A percentile compares a stretch with the other conserved stretches of the same genome.
phyloP scores from a whole-genome alignment of 306 rosid genomes.

The Fagus crenata region DNA sequence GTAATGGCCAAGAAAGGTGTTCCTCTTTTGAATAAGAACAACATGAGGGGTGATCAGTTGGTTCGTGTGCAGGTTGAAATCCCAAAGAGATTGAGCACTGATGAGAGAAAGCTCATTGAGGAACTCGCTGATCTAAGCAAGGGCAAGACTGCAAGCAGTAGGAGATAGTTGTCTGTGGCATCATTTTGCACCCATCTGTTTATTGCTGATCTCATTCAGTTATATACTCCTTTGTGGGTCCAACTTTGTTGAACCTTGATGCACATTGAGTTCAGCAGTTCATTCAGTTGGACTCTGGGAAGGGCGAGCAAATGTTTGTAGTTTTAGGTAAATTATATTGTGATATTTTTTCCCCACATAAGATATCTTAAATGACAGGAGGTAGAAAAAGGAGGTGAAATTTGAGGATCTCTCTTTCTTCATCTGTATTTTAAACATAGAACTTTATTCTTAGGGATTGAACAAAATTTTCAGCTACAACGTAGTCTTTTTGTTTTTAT shows the following conservation, averaged over 20 bases:
- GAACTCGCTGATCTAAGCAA: constrained; percentile 91
- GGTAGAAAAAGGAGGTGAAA: constrained; percentile 16
- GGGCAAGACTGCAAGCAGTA: constrained; percentile 64
- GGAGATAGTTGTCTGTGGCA: constrained; percentile 38
- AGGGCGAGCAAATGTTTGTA: constrained; percentile 18
- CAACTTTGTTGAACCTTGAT: constrained; percentile 34
- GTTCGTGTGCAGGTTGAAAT: constrained; percentile 97
- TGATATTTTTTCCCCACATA: constrained; percentile 19
- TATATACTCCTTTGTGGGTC: constrained; percentile 9
- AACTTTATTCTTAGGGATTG: constrained; percentile 27
- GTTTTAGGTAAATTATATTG: constrained; percentile 22
- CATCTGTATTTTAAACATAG: neutral
- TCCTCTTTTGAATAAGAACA: constrained; percentile 78
- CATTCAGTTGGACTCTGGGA: neutral
- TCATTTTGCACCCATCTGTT: constrained; percentile 8
- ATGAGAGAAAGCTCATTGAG: constrained; percentile 79
- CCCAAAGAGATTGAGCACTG: constrained; percentile 76
- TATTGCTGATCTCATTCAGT: neutral
- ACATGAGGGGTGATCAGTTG: constrained; percentile 94
- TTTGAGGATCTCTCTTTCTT: constrained; percentile 7
- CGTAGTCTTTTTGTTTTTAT: neutral
- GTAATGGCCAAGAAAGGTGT: constrained; percentile 99
- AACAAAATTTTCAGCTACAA: neutral
- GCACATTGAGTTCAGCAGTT: constrained; percentile 25
- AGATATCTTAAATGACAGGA: constrained; percentile 9